Evolutionary conservation across 176 grass and related monocot species (phyloP).

Genomic region (Eragrostis curvula): DNA sequence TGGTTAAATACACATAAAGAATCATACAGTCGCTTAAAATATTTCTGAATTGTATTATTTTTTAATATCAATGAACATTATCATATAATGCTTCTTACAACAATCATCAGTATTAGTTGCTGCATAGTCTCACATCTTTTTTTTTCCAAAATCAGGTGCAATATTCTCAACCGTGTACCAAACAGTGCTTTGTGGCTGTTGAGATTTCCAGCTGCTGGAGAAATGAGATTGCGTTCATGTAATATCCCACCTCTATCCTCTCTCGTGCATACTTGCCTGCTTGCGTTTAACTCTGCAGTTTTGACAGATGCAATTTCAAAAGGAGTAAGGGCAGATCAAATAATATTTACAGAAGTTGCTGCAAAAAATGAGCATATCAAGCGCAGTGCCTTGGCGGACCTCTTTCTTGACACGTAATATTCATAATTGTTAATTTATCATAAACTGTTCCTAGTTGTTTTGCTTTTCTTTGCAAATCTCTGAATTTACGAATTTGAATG

Average conservation of each 20-base stretch:
- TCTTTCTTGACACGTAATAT: slow-evolving; percentile 86
- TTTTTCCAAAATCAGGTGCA: slow-evolving; percentile 61
- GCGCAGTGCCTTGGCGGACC: slow-evolving; percentile 77
- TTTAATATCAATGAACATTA: not conserved
- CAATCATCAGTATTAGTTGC: not conserved
- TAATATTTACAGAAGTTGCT: slow-evolving; percentile 90
- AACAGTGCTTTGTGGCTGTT: slow-evolving; percentile 86
- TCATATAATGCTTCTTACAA: not conserved
- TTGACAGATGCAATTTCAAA: slow-evolving; percentile 67
- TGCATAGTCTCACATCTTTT: not conserved
- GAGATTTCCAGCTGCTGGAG: slow-evolving; percentile 80
- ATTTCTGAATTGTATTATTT: not conserved
- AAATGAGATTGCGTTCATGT: slow-evolving; percentile 74
- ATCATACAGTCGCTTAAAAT: not conserved
- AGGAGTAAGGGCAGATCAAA: slow-evolving; percentile 80
- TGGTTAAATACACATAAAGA: not conserved
- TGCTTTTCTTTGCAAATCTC: not conserved
- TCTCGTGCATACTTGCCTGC: not conserved
- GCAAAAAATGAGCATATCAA: slow-evolving; percentile 86
- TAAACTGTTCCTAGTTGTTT: not conserved
- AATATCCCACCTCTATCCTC: slow-evolving; percentile 22
- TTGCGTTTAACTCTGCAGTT: not conserved
- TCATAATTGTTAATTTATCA: not conserved
- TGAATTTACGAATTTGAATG: slow-evolving; percentile 18
- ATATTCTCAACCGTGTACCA: slow-evolving; percentile 81